These are phyloP conservation scores for Salvia hispanica DNA, from an alignment of 257 asterid species.

Conservation along the genomic window DNA sequence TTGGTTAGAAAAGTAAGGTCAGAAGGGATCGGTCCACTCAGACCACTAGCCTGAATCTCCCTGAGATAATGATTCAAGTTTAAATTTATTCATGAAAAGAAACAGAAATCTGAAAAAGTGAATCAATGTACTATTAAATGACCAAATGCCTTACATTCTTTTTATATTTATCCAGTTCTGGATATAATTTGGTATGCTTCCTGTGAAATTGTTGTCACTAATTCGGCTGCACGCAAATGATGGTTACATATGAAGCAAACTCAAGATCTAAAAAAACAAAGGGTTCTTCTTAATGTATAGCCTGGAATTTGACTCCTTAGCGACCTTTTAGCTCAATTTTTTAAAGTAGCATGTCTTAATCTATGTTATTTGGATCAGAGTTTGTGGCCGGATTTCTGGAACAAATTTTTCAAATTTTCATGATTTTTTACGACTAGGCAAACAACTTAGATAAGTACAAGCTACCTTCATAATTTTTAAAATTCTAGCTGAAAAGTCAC, in stretches of 20 bases:
- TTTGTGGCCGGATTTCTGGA: too few species aligned
- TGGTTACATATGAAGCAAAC: background rate
- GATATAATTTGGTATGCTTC: conserved; percentile 61
- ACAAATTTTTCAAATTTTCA: too few species aligned
- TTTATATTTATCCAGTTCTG: conserved; percentile 51
- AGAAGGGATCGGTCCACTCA: conserved; percentile 65
- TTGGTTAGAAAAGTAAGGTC: conserved; percentile 52
- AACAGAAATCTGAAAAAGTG: background rate
- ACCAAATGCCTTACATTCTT: conserved; percentile 39
- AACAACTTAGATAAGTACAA: too few species aligned
- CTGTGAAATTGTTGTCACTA: conserved; percentile 56
- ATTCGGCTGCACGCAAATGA: conserved; percentile 51
- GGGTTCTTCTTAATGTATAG: too few species aligned
- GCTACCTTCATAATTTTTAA: too few species aligned
- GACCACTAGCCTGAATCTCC: conserved; percentile 65
- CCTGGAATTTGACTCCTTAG: too few species aligned
- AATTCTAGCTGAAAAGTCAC: too few species aligned
- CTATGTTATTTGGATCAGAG: too few species aligned
- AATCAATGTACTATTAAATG: background rate
- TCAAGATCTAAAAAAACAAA: background rate
- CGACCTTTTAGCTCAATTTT: too few species aligned
- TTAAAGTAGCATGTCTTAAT: too few species aligned
- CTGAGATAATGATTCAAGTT: conserved; percentile 38
- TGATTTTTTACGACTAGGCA: too few species aligned
- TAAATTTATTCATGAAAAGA: background rate